Evolutionary conservation across 805 yeast genomes (phyloP), one percentile per base, ranked within the genome.

Genomic region (Sugiyamaella boreocaroliniensis): DNA sequence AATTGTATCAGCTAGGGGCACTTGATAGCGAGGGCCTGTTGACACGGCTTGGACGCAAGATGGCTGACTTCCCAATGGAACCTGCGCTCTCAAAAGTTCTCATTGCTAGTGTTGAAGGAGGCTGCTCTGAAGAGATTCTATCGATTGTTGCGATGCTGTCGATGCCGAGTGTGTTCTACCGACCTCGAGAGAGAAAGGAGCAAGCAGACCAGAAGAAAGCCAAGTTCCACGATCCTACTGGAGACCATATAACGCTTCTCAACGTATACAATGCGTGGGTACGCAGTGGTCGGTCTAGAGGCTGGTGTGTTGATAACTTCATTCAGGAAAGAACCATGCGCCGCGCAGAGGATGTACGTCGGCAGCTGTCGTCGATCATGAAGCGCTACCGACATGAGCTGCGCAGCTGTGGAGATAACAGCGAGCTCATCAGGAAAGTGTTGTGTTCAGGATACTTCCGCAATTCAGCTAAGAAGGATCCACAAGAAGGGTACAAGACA

Each of bases 21-120:
- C 69, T 93, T 51, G 89, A 86, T 59, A 81, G 83, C 9, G 77
- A 77, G 52, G 99, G 98, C 0, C 75, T 79, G 48, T 71, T 93
- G 41, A 92, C 98, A 0, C 73, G 78, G 46, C 64, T 82, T 1
- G 99, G 99, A 0, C 69, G 85, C 43, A 79, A 80, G 56, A 90
- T 93, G 97, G 85, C 96, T 1, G 89, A 84, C 54, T 87, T 90
- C 60, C 99, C 99, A 0, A 78, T 90, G 57, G 95, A 89, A 59
- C 97, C 97, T 3, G 87, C 87, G 75, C 76, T 89, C 61, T 83
- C 97, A 7, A 88, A 86, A 64, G 81, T 83, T 6, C 65, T 93
- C 32, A 67, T 92, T 11, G 71, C 81, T 1, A 82, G 95, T 48
- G 79, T 78, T 0, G 75, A 75, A 12, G 75, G 74, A 48, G 73